Base-by-base conservation (phyloP, 257 asterid genomes). In the Perilla frutescens region DNA sequence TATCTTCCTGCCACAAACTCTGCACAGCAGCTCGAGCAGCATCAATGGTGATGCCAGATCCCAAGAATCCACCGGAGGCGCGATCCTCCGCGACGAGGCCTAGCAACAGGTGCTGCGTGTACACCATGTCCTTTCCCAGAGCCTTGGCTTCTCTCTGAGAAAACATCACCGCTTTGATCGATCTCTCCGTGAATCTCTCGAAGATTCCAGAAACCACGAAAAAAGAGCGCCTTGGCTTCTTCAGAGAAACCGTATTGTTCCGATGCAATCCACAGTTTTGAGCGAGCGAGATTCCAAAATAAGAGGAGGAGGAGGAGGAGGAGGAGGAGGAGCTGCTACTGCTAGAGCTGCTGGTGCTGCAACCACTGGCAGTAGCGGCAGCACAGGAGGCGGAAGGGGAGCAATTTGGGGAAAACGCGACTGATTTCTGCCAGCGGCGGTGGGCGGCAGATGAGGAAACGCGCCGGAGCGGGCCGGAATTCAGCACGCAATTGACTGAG, bases 61-160 rank as follows among this genome's bases (percentile, higher is more conserved):
- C 97, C 60, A 95, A 56, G 63, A 92, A 90, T n/a, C 99, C 99
- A 39, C 77, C 83, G 7, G 96, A 71, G 75, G 80, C 84, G 43
- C 90, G 98, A 89, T 92, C 98, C 92, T 95, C 99, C 0, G 97
- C 96, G 5, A 95, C 72, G 66, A 95, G 90, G 26, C 99, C 99
- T 2, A 95, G 82, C 86, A 95, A 76, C 45, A 95, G 90, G 72
- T 95, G 99, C 76, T 92, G 96, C 0, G 96, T 89, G 60, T 72
- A 75, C 77, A 95, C 99, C 87, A 81, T 83, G 45, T 90, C 93
- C 47, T 80, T 79, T 5, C 98, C 96, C 66, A 88, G 74, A 5
- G 87, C 88, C 81, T 85, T 90, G 6, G 99, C 98, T 74, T 95
- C 99, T 29, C 86, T 85, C 62, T 95, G 98, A 34, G 98, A 87